Base-by-base conservation (phyloP, 2,329 filamentous ascomycete genomes). In the Trichoderma cornu-damae region DNA sequence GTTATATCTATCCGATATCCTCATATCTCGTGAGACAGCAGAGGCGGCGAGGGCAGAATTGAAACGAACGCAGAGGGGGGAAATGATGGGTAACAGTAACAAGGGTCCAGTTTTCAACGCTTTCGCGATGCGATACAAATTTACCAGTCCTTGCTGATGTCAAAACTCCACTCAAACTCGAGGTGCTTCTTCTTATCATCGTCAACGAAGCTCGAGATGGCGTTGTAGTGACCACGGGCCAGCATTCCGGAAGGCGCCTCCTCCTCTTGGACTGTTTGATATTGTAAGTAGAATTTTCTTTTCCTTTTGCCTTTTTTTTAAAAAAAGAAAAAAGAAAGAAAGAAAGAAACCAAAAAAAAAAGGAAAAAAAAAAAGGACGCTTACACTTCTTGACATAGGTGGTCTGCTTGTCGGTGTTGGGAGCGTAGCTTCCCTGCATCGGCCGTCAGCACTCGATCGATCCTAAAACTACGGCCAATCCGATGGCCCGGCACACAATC, bases 111-210 rank as follows among this genome's bases (percentile, higher is more conserved):
- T 28, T 38, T 47, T 38, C 30, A 37, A 46, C 18, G 4, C 50
- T 44, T 34, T 51, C 38, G 40, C 43, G 42, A 42, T 35, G 30
- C 43, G 37, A 12, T 14, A 24, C 18, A 42, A 28, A 66, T 64
- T n/a, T 85, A 89, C 94, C 94, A 97, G 72, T 96, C 90, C 83
- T 97, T 99, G 76, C 88, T 82, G 72, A 99, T 96, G 70, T 96
- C 89, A 69, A 99, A 97, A 61, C 87, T 85, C 94, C 94, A 99
- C 68, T 96, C 88, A 73, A 99, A 99, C 71, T 87, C 81, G 62
- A 99, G 80, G 75, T 99, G 92, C 62, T 82, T 86, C 75, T 90
- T 86, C 73, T 94, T 87, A 77, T 99, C 94, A 68, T 99, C 94
- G 71, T 99, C 94, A 61, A 96, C 83, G 72, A 99, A 99, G 74